Base-by-base conservation (phyloP, 352 stramenopile species). In the Phytopythium sindhum region DNA sequence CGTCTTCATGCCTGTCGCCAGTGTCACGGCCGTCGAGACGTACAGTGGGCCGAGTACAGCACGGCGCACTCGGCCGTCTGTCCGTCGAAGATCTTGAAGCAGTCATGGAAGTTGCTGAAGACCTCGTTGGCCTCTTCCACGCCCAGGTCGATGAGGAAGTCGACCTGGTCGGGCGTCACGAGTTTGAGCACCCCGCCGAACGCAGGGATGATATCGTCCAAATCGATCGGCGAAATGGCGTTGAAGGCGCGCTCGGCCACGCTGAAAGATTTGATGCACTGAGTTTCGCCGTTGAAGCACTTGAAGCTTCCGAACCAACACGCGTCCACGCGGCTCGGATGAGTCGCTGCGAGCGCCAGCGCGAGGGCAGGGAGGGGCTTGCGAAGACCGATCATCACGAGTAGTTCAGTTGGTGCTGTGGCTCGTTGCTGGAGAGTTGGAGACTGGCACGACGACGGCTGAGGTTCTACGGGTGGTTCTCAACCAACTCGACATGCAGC, bases 81-180 rank as follows among this genome's bases (percentile, higher is more conserved):
- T 10, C 50, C 51, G 14, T 50, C 60, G 26, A 65, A 65, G n/a
- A 51, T 21, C 48, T 59, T 60, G 50, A 60, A 42, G 60, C 60
- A 65, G 50, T 65, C 60, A 9, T 51, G 35, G 41, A 65, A 60
- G 29, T 65, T 41, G 24, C 15, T n/a, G 28, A 65, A 60, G 15
- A 54, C 35, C 8, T 54, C 24, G 26, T 53, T 60, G 35, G 53
- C 50, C 52, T 65, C 60, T 17, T 54, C 17, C 0, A 60, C 26
- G 41, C 60, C 60, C 35, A 65, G 39, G 24, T 65, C 60, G 37
- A 65, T 60, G 14, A 60, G 26, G 52, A 65, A 65, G 50, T 65
- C 37, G 19, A 65, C 23, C 24, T 60, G 2, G 42, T 60, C 24
- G 33, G 60, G 60, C n/a, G 39, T 60, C 3, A 65, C 15, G 17